These are phyloP conservation scores for Sclerotinia nivalis DNA, from an alignment of 2,329 filamentous ascomycete genomes.

Conservation along the genomic window DNA sequence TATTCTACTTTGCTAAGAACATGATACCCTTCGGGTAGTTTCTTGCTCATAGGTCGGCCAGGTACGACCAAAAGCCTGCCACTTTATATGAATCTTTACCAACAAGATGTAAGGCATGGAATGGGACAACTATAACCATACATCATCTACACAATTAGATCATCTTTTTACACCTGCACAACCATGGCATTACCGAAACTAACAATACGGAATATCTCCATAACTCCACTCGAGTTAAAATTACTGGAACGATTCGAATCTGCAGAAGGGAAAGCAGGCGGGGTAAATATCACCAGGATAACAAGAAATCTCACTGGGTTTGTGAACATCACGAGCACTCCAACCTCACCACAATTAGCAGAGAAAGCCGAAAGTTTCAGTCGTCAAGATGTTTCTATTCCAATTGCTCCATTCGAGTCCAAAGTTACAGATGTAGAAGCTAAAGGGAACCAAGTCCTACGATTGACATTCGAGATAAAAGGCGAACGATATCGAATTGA, in stretches of 20 bases:
- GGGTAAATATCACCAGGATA: constrained; percentile 42
- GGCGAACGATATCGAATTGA: constrained; percentile 71
- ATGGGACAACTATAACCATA: constrained; percentile 7
- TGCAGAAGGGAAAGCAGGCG: constrained; percentile 35
- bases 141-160: constrained; percentile 1
- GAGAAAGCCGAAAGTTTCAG: constrained; percentile 61
- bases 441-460: constrained; percentile 64
- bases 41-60: not conserved
- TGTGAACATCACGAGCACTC: constrained; percentile 48
- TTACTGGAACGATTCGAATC: constrained; percentile 71
- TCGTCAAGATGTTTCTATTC: constrained; percentile 62
- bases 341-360: constrained; percentile 41
- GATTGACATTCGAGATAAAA: constrained; percentile 70
- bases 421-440: constrained; percentile 62
- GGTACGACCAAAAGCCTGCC: not conserved
- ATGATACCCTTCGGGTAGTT: not conserved
- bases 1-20: not conserved
- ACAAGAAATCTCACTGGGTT: constrained; percentile 50
- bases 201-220: constrained; percentile 80
- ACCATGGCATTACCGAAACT: constrained; percentile 47
- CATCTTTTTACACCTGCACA: not conserved
- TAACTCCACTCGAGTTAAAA: constrained; percentile 70
- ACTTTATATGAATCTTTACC: not conserved
- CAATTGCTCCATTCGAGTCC: constrained; percentile 67
- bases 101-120: constrained; percentile 4